phyloP scores from a whole-genome alignment of 768 basidiomycete genomes.

The Ephemerocybe angulata region DNA sequence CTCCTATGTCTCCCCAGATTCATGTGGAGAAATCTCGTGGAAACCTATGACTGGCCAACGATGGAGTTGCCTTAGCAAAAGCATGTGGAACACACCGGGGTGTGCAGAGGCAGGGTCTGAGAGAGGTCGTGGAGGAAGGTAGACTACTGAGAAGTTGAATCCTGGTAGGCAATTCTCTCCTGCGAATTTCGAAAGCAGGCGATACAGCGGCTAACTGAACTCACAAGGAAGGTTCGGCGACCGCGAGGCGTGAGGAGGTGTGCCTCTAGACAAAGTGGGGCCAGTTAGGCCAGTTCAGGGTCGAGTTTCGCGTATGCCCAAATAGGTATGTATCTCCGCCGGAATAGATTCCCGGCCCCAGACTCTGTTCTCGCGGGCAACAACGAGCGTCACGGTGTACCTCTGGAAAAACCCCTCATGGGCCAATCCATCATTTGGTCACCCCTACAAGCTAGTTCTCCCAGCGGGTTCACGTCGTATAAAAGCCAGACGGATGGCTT shows the following conservation, averaged over 20 bases:
- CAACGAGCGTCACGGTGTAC: constrained; percentile 27
- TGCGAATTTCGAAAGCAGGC: too few species aligned
- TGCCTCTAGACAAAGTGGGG: too few species aligned
- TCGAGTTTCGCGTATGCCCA: background rate
- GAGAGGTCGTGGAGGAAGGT: too few species aligned
- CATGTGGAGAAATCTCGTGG: constrained; percentile 29
- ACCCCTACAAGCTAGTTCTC: constrained; percentile 18
- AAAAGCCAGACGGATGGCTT: constrained; percentile 26
- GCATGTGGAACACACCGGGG: too few species aligned
- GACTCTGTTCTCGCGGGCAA: background rate
- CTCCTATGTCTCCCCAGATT: background rate
- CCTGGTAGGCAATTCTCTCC: too few species aligned
- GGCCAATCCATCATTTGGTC: constrained; percentile 29
- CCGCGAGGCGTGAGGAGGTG: too few species aligned
- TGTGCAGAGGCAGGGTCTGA: too few species aligned
- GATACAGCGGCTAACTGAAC: too few species aligned
- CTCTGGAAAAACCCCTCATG: constrained; percentile 38
- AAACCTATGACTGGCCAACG: constrained; percentile 16
- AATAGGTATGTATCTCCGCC: background rate
- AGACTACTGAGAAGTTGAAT: too few species aligned
- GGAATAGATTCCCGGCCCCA: background rate
- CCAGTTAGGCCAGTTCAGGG: background rate
- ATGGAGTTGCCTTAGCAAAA: background rate
- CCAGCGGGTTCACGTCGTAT: constrained; percentile 21
- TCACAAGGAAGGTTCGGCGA: too few species aligned